Base-by-base conservation (phyloP, 768 basidiomycete genomes). In the Terana coerulea region DNA sequence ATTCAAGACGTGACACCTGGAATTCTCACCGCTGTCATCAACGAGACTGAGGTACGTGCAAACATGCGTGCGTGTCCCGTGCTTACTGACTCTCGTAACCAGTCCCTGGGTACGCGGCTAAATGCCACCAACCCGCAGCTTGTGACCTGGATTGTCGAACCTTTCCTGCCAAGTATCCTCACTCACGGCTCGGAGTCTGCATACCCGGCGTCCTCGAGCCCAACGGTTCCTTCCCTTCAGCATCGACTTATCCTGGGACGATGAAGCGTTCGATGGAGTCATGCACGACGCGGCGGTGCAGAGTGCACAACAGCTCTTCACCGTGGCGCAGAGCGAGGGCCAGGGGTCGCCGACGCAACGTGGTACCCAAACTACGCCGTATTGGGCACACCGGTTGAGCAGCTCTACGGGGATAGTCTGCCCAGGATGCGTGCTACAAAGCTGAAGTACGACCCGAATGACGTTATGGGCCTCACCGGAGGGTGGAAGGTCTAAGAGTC, bases 391-490 rank as follows among this genome's bases (percentile, higher is more conserved):
- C 73, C 80, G 1, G 48, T 83, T n/a, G 63, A 72, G 47, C 52
- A 61, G 5, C 67, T 87, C 28, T 84, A 79, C 56, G 82, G 80
- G 2, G 55, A 34, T 2, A 78, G 83, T 51, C 39, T 86, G 3
- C 59, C 60, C 12, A 63, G 42, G 46, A 56, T 85, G 53, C 52
- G 60, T 45, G 52, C 45, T 10, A 62, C 84, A 15, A 79, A 77
- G 59, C 58, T 52, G 48, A 50, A 40, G 17, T 69, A 79, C 47
- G 85, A 88, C 62, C 84, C 84, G 0, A 45, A 66, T 8, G 72
- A 79, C 59, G 72, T 85, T 34, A 86, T 87, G 83, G 75, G 74
- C 10, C 73, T 84, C 15, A 72, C 83, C 17, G 84, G 83, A 4
- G 85, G 83, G 6, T 84, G 75, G 63, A 84, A 82, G 64, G 21